Evolutionary conservation across 768 basidiomycete genomes (phyloP).

Genomic region (Auricularia sp.): DNA sequence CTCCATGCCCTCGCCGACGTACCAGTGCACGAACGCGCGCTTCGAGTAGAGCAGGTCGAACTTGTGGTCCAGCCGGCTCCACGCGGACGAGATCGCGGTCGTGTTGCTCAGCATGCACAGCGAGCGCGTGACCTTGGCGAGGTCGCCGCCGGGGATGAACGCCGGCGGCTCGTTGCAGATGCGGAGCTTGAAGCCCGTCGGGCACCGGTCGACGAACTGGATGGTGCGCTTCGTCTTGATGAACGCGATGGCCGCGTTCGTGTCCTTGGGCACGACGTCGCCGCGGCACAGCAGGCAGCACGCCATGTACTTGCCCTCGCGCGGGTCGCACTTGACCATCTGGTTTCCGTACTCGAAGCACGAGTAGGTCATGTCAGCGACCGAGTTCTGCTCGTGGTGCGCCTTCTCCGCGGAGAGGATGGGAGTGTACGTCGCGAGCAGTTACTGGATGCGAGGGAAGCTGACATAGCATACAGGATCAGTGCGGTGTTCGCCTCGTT

Average conservation of each 20-base stretch:
- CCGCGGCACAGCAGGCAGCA: constrained; percentile 89
- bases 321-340: constrained; percentile 95
- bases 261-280: constrained; percentile 95
- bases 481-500: constrained; percentile 53
- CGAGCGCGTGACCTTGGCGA: constrained; percentile 87
- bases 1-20: constrained; percentile 99
- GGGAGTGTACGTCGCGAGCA: constrained; percentile 90
- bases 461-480: constrained; percentile 27
- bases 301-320: constrained; percentile 98
- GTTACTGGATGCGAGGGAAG: constrained; percentile 98
- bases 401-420: constrained; percentile 94
- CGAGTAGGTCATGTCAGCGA: constrained; percentile 95
- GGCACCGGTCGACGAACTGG: constrained; percentile 97
- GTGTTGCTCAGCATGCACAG: constrained; percentile 98
- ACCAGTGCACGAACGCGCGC: constrained; percentile 88
- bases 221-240: constrained; percentile 98
- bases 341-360: constrained; percentile 97
- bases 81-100: constrained; percentile 87
- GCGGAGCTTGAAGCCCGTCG: constrained; percentile 92
- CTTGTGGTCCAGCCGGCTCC: constrained; percentile 93
- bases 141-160: constrained; percentile 84
- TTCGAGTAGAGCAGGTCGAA: constrained; percentile 98
- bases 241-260: constrained; percentile 79
- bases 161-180: constrained; percentile 96
- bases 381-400: constrained; percentile 92